These are phyloP conservation scores for Colletotrichum tanaceti DNA, from an alignment of 2,329 filamentous ascomycete species.

Conservation along the genomic window DNA sequence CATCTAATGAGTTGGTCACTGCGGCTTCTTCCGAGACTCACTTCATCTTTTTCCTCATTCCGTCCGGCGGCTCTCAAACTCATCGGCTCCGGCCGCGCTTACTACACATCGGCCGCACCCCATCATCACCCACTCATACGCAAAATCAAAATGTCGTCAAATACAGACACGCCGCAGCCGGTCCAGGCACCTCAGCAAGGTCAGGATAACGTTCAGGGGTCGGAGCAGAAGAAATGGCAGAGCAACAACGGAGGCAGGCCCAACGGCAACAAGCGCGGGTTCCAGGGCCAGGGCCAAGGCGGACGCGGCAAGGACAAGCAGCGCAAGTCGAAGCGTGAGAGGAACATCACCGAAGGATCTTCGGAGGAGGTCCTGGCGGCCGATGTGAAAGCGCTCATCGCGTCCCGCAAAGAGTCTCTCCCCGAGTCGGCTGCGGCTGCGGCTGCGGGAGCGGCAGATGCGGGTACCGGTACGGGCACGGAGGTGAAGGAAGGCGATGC, in stretches of 20 bases:
- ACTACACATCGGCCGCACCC: background rate
- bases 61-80: constrained; percentile 16
- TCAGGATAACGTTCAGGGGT: constrained; percentile 20
- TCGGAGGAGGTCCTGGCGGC: constrained; percentile 74
- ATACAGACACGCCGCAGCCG: constrained; percentile 10
- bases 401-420: constrained; percentile 51
- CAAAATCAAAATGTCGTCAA: constrained; percentile 24
- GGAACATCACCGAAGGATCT: constrained; percentile 70
- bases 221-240: constrained; percentile 24
- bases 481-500: constrained; percentile 45
- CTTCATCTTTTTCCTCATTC: constrained; percentile 30
- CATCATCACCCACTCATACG: background rate
- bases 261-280: constrained; percentile 41
- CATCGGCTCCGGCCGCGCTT: constrained; percentile 8
- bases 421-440: constrained; percentile 40
- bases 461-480: constrained; percentile 14
- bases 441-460: constrained; percentile 42
- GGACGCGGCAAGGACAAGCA: constrained; percentile 48
- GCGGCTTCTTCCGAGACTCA: constrained; percentile 37
- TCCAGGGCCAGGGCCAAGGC: constrained; percentile 36
- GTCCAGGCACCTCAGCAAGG: constrained; percentile 24
- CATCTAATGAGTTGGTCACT: constrained; percentile 31
- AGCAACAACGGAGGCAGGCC: constrained; percentile 24
- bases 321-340: constrained; percentile 69
- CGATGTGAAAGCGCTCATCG: constrained; percentile 70